Percentiles rank a stretch among this genome's conserved stretches.
Evolutionary conservation across 2,329 filamentous ascomycete species (phyloP).

Genomic region (Ophiognomonia clavigignenti-juglandacearum): DNA sequence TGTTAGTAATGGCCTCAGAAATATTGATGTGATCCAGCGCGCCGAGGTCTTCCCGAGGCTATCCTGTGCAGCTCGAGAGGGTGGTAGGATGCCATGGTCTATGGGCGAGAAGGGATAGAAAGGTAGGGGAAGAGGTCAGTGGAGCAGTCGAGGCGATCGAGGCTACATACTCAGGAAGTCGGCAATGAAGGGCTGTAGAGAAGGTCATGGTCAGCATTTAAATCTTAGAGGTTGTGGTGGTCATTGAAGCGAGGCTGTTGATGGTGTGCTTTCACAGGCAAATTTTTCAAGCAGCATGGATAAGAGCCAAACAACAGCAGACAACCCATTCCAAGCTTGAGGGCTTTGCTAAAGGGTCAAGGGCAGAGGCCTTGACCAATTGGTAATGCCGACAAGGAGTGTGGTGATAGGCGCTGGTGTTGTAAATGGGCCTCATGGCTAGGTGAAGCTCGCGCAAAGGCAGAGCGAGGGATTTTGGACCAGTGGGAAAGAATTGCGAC

Average conservation of each 20-base stretch:
- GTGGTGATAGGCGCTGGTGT: conserved; percentile 3
- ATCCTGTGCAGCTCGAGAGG: not conserved
- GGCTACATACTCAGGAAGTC: conserved; percentile 94
- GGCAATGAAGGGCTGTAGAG: conserved; percentile 77
- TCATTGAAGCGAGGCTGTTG: conserved; percentile 30
- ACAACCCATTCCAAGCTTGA: not conserved
- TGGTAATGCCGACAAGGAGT: not conserved
- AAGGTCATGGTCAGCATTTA: conserved; percentile 13
- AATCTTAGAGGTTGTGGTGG: not conserved
- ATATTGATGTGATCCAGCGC: not conserved
- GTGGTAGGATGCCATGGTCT: not conserved
- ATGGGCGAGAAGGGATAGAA: not conserved
- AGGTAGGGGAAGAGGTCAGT: no score
- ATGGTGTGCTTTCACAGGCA: no score
- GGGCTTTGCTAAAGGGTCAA: conserved; percentile 3
- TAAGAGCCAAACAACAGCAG: conserved; percentile 9
- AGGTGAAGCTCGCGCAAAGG: not conserved
- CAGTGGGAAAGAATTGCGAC: conserved; percentile 26
- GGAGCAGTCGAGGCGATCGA: not conserved
- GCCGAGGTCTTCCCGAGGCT: not conserved
- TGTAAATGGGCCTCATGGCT: not conserved
- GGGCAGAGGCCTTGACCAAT: conserved; percentile 1
- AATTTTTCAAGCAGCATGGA: conserved; percentile 9
- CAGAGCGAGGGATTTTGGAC: not conserved
- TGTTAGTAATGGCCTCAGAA: conserved; percentile 14